Base-by-base conservation (phyloP, 345 rosid species). In the Bruguiera gymnorhiza region DNA sequence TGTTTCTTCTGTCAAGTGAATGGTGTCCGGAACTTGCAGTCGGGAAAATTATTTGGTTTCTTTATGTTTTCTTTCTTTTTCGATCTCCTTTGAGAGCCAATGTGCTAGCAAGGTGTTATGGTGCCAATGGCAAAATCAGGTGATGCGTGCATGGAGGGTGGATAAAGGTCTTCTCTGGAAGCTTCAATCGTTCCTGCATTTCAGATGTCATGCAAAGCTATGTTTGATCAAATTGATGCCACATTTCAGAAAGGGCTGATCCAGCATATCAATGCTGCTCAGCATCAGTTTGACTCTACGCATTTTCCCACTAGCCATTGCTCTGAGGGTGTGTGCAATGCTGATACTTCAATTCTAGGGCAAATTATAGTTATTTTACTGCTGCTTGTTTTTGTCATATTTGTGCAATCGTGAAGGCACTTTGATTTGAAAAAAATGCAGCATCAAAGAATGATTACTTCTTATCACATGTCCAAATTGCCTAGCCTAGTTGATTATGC, bases 141-240 rank as follows among this genome's bases (percentile, higher is more conserved):
- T 50, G 18, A 24, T 64, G 67, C 66, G 61, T 71, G 72, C 24
- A 9, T 65, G 79, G 83, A 91, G 97, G 97, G 88, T 73, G 76
- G 90, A 34, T 78, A 89, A 75, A 92, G 80, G 83, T 82, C 83
- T 53, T 71, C 85, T 76, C 61, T 94, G 67, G 96, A 89, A 82
- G 81, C 90, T 65, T 92, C 89, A 27, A 73, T 89, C 66, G 76
- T 89, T 68, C 99, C 99, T 78, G 86, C 97, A 70, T 94, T 94
- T 82, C 96, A 94, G 82, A 87, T 73, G 83, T 83, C 97, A 20
- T 94, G 96, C 83, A 88, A 85, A 83, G 83, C 89, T 46, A 86
- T 89, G 97, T 94, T 94, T 82, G 97, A 86, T 58, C 97, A 94
- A 84, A 83, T 94, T 1, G 95, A 94, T 82, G 72, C 89, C 32